Base-by-base conservation (phyloP, 2,329 filamentous ascomycete species). In the Juglanconis sp. region DNA sequence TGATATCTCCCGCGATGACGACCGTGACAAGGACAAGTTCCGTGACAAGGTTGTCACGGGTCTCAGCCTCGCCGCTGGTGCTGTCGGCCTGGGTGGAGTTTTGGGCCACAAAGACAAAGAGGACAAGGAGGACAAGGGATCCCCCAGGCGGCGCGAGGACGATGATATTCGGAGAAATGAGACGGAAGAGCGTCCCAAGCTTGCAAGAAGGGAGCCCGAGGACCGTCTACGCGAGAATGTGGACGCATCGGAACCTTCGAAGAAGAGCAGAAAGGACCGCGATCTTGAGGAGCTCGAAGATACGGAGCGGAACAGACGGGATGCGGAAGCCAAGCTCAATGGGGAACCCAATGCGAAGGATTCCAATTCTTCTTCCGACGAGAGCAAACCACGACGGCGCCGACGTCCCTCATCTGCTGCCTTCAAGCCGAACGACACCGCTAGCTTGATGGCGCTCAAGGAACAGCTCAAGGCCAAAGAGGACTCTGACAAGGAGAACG, bases 361-460 rank as follows among this genome's bases (percentile, higher is more conserved):
- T 3, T 71, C 74, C 58, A 80, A 79, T 3, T 70, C 73, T 6
- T 68, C 71, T 0, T 77, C 79, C 32, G 76, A 74, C 32, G 73
- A 78, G 42, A 70, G 67, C n/a, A 76, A 74, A 57, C 51, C 67
- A 17, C 62, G 70, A 8, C 71, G 72, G 17, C 76, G 79, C 47
- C 75, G 76, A 6, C 68, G 68, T 31, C 74, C 73, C 15, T 66
- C 71, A 40, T 73, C 79, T 0, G 69, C 71, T 47, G 73, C 72
- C 1, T 86, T 86, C 62, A 75, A 83, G 60, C 82, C 82, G 5
- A 85, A 79, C 34, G 78, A 86, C 64, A 75, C 81, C 3, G 76
- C 74, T 35, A 79, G 79, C 15, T 65, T 86, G 15, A 76, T 74
- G 59, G 77, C 79, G 9, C 69, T 84, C 47, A 81, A 82, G 65